These are phyloP conservation scores for Neurospora sp. DNA, from an alignment of 2,329 filamentous ascomycete species.

Conservation along the genomic window DNA sequence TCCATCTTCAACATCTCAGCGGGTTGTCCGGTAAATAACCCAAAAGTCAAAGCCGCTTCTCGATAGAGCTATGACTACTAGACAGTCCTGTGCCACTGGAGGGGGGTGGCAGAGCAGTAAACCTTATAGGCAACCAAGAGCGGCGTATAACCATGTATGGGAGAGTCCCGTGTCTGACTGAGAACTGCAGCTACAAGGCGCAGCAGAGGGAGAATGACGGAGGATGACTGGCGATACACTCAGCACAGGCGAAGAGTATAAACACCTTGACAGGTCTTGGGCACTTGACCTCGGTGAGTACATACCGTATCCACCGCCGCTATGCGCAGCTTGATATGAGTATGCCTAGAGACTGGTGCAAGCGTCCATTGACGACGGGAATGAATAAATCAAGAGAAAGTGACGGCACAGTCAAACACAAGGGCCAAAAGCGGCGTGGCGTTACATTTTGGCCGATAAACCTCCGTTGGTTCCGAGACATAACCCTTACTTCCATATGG, in stretches of 20 bases:
- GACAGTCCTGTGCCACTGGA: not conserved
- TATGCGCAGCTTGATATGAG: not conserved
- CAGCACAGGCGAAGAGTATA: not conserved
- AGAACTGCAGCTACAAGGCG: not conserved
- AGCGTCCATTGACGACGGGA: not conserved
- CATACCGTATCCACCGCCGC: not conserved
- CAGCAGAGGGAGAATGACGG: not conserved
- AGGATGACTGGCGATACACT: not conserved
- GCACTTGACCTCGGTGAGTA: not conserved
- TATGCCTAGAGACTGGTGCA: not conserved
- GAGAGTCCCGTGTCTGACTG: not conserved
- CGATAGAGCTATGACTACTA: not conserved
- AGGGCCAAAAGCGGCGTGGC: not conserved
- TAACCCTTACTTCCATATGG: not conserved
- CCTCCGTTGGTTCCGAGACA: not conserved
- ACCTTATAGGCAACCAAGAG: not conserved
- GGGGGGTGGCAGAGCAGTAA: not conserved
- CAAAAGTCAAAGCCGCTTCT: not conserved
- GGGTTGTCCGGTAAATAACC: not conserved
- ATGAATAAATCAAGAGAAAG: not conserved
- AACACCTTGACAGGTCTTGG: not conserved
- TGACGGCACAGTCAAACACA: not conserved
- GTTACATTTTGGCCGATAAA: not conserved
- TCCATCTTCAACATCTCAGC: not conserved
- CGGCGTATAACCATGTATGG: not conserved